Evolutionary conservation across 345 rosid species (phyloP), one percentile per base, ranked within the genome.

Genomic region (Linum lewisii): DNA sequence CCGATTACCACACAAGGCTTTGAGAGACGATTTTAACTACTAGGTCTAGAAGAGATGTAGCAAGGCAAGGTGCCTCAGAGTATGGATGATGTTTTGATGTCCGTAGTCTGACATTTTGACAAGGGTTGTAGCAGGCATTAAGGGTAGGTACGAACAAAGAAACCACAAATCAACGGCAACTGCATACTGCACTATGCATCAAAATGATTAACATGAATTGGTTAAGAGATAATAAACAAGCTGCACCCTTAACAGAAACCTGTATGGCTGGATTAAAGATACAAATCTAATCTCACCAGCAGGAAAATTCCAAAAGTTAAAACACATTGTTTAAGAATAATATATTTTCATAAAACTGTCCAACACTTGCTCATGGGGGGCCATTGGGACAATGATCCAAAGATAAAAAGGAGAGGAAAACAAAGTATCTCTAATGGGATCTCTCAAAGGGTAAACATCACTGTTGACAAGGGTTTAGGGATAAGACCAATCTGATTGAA

Each of bases 1-100:
- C 78, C 85, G 24, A 84, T 88, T 24, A 88, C 4, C 93, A 61
- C 79, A 87, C 84, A 86, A 83, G 68, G 87, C 82, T 70, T 79
- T 83, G 45, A 79, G 72, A 71, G 69, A 75, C 57, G 64, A 61
- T 57, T 71, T 19, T 65, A 47, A 29, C 65, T 16, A 62, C 57
- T 1, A 79, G 63, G 59, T n/a, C n/a, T n/a, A n/a, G n/a, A n/a
- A n/a, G n/a, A n/a, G 78, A 78, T 51, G 11, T 54, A 45, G 74
- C 62, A 18, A 51, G 19, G 10, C 7, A 6, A 2, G 59, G 58
- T 47, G 71, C n/a, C n/a, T n/a, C n/a, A n/a, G n/a, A 77, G 13
- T 83, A 73, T 24, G 77, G 69, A 53, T 72, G 74, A 73, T 68
- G 84, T 77, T 52, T 75, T 54, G 72, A 73, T 32, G 95, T 86